Percentiles rank a stretch among this genome's conserved stretches.
These are phyloP conservation scores for Clarireedia sp. DNA, from an alignment of 2,329 filamentous ascomycete species.

Conservation along the genomic window DNA sequence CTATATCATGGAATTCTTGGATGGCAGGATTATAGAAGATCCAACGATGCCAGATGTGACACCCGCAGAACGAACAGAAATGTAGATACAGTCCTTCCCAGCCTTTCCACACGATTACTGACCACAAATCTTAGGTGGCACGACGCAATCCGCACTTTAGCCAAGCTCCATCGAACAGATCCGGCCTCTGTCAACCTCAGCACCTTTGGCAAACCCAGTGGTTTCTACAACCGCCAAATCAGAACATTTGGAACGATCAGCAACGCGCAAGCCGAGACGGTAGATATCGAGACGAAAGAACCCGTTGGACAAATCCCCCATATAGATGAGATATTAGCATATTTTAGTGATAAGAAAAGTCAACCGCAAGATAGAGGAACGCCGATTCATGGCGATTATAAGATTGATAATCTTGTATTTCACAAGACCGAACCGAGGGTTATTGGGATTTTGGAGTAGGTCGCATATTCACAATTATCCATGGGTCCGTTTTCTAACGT, in stretches of 20 bases:
- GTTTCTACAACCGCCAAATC: constrained; percentile 83
- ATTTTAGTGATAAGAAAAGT: constrained; percentile 60
- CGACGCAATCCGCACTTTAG: constrained; percentile 74
- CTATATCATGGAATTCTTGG: constrained; percentile 94
- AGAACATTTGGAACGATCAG: constrained; percentile 75
- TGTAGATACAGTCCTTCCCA: constrained; percentile 40
- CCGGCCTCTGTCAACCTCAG: constrained; percentile 59
- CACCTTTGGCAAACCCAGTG: constrained; percentile 61
- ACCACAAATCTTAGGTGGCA: constrained; percentile 53
- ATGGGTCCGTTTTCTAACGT: neutral
- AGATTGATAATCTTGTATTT: constrained; percentile 86
- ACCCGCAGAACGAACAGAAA: constrained; percentile 59
- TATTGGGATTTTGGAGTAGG: constrained; percentile 82
- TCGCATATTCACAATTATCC: constrained; percentile 7
- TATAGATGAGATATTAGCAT: constrained; percentile 69
- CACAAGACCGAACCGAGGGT: constrained; percentile 81
- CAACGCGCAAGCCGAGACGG: constrained; percentile 63
- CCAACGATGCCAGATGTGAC: constrained; percentile 68
- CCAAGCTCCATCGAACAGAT: constrained; percentile 72
- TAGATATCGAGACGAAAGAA: constrained; percentile 68
- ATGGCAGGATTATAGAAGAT: constrained; percentile 90
- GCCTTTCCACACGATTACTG: neutral
- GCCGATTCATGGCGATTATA: constrained; percentile 92
- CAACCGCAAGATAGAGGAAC: constrained; percentile 73
- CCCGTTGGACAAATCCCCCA: constrained; percentile 77